Evolutionary conservation across 2,329 filamentous ascomycete species (phyloP).

Genomic region (Claviceps purpurea): DNA sequence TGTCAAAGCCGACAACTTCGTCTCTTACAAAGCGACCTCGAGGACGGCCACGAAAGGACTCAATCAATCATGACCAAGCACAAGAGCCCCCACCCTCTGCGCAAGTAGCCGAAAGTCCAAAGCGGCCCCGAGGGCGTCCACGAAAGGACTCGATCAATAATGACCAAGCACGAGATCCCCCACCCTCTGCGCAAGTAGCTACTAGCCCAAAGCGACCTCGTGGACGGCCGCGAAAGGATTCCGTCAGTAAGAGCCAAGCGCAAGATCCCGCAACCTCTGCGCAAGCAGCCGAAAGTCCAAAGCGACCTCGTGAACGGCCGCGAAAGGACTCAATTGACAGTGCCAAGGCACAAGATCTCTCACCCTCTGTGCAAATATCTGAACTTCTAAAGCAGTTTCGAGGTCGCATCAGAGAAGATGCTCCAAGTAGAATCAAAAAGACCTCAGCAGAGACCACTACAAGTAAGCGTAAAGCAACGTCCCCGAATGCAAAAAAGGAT

Average conservation of each 20-base stretch:
- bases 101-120: conserved; percentile 20
- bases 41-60: conserved; percentile 21
- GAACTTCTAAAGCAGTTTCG: too few relatives aligned
- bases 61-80: conserved; percentile 9
- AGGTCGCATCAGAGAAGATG: too few relatives aligned
- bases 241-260: conserved; percentile 9
- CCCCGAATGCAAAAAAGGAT: conserved; percentile 18
- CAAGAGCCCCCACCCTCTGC: conserved; percentile 24
- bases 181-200: conserved; percentile 20
- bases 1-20: neutral
- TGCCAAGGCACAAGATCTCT: too few relatives aligned
- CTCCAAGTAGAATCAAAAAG: too few relatives aligned
- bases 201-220: conserved; percentile 22
- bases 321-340: too few relatives aligned
- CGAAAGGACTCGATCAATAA: conserved; percentile 16
- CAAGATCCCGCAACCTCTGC: conserved; percentile 24
- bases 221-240: conserved; percentile 26
- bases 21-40: conserved; percentile 15
- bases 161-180: conserved; percentile 18
- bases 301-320: conserved; percentile 21
- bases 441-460: too few relatives aligned
- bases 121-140: conserved; percentile 26
- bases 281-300: conserved; percentile 20
- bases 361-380: too few relatives aligned
- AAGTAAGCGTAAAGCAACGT: too few relatives aligned